Evolutionary conservation across 169 alveolate species (phyloP).

Genomic region (Eimeria necatrix): DNA sequence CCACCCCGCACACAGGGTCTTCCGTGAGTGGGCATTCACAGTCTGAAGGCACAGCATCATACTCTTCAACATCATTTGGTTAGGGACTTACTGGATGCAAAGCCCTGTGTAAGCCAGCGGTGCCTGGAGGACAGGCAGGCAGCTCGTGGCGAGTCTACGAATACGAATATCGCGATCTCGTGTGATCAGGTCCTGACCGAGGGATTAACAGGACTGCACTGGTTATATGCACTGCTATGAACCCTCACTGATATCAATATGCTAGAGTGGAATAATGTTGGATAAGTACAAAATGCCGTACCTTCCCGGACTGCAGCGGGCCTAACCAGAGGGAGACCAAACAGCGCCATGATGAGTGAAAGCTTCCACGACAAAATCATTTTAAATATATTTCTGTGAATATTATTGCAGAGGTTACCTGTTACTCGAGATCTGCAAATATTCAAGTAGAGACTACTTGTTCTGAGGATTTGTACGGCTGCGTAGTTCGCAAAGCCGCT

Average conservation of each 20-base stretch:
- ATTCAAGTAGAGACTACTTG: no score
- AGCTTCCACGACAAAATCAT: slow-evolving; percentile 3
- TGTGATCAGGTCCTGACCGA: not conserved
- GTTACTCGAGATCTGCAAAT: no score
- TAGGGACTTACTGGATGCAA: no score
- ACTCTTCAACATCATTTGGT: no score
- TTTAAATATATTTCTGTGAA: no score
- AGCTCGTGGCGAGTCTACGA: not conserved
- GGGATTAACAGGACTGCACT: not conserved
- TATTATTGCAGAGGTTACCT: no score
- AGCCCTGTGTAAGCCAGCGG: no score
- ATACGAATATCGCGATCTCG: not conserved
- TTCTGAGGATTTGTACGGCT: no score
- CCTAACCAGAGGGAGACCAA: not conserved
- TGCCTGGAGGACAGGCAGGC: no score
- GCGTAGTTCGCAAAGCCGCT: no score
- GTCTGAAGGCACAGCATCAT: not conserved
- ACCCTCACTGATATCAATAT: not conserved
- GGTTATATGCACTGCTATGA: not conserved
- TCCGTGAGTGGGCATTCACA: slow-evolving; percentile 28
- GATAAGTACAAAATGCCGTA: not conserved
- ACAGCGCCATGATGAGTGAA: not conserved
- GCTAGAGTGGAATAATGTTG: not conserved
- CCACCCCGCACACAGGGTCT: slow-evolving; percentile 57
- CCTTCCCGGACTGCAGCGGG: not conserved